Evolutionary conservation across 768 basidiomycete species (phyloP), one percentile per base, ranked within the genome.

Genomic region (Xerocomellus intermedius): DNA sequence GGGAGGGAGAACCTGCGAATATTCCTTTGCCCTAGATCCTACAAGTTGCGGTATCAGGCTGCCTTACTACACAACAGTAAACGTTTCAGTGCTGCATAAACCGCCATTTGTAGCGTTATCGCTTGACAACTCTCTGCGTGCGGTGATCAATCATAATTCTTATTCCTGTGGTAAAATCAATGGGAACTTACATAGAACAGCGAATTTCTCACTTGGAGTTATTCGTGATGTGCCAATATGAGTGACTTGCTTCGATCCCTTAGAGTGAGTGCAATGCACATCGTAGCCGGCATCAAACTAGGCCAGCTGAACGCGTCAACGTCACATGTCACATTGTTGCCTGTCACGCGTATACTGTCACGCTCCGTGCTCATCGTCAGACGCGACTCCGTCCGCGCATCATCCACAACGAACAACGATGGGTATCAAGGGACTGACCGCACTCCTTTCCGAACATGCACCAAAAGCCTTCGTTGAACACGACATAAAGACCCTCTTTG

Each of bases 391-490:
- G 17, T 5, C 35, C 30, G 22, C 39, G 10, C 36, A 49, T 41
- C 17, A 21, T 42, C 24, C 8, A 39, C 42, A 39, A 17, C 19
- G 16, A 48, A 28, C 44, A 36, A 50, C 42, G 6, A 94, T 92
- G 91, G 94, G 94, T 77, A 96, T 97, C 77, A 97, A 97, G 75
- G 94, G 97, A 24, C 80, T 99, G 32, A 98, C 95, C 13, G 88
- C 82, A 10, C 80, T 99, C 21, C 79, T 99, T 57, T 86, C 85
- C 8, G 89, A 98, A 67, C 85, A 96, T 73, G 93, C 97, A 7
- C 97, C 97, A 1, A 83, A 79, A 48, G 78, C 90, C 9, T 93
- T 97, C 64, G 82, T 70, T 71, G 93, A 95, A 63, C 92, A 95
- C 68, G 92, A 96, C 37, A 98, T 98, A 53, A 96, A 97, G 76